These are phyloP conservation scores for Lentinula novae-zelandiae DNA, from an alignment of 1,284 basidiomycete species.

Conservation along the genomic window DNA sequence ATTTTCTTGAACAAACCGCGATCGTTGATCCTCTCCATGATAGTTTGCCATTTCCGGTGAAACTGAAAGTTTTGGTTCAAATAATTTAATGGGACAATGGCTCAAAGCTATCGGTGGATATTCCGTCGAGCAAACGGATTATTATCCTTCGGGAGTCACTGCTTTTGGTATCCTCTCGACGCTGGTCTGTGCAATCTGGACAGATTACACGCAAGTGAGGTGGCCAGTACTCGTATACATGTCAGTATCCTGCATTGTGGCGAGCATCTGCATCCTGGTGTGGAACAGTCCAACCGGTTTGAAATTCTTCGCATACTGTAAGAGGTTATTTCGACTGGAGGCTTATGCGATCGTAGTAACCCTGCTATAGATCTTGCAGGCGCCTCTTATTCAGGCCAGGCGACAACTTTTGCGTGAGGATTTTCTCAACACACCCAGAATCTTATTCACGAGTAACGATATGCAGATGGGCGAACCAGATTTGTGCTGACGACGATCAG, in stretches of 20 bases:
- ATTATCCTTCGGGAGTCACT: slow-evolving; percentile 63
- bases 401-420: slow-evolving; percentile 63
- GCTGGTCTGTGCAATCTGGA: slow-evolving; percentile 58
- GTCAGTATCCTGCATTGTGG: slow-evolving; percentile 47
- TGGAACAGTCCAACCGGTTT: slow-evolving; percentile 52
- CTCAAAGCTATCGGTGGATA: slow-evolving; percentile 60
- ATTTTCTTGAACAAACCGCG: not conserved
- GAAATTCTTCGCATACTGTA: slow-evolving; percentile 69
- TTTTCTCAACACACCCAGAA: not conserved
- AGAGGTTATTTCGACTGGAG: slow-evolving; percentile 18
- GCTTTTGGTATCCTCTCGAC: slow-evolving; percentile 64
- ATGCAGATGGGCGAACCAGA: slow-evolving; percentile 64
- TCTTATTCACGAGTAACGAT: slow-evolving; percentile 1
- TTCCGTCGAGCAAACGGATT: slow-evolving; percentile 61
- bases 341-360: not conserved
- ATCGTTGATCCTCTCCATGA: not conserved
- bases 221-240: slow-evolving; percentile 69
- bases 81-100: slow-evolving; percentile 77
- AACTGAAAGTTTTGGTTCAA: slow-evolving; percentile 68
- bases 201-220: slow-evolving; percentile 50
- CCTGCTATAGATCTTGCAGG: slow-evolving; percentile 47
- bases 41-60: slow-evolving; percentile 66
- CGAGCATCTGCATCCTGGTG: slow-evolving; percentile 55
- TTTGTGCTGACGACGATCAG: slow-evolving; percentile 63
- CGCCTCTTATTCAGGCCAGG: slow-evolving; percentile 64